A percentile compares a stretch with the other conserved stretches of the same genome.
phyloP scores from a whole-genome alignment of 164 flowering plant species.

The Nymphaea thermarum region DNA sequence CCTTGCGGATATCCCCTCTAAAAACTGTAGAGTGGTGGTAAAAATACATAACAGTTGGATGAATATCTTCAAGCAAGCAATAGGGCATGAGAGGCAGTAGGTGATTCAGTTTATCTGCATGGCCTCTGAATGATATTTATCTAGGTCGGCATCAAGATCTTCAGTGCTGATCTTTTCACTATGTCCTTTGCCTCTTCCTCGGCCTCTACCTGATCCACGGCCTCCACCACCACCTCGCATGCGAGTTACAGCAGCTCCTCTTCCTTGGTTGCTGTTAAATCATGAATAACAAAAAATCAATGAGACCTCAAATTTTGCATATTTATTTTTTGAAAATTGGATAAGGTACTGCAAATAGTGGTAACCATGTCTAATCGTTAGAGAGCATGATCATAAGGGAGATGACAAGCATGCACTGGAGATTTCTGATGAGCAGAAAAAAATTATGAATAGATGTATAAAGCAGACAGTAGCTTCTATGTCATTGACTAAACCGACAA shows the following conservation, averaged over 20 bases:
- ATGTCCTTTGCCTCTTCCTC: constrained; percentile 31
- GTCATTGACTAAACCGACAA: too few species aligned
- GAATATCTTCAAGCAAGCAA: constrained; percentile 4
- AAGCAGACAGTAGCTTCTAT: too few species aligned
- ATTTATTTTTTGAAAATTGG: too few species aligned
- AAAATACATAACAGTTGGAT: constrained; percentile 1
- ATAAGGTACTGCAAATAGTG: too few species aligned
- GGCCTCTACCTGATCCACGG: constrained; percentile 20
- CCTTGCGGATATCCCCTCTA: not conserved
- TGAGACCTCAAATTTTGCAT: not conserved
- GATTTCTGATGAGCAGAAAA: too few species aligned
- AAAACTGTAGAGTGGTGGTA: not conserved
- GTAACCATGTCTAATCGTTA: too few species aligned
- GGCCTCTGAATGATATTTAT: constrained; percentile 56
- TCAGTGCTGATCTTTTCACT: constrained; percentile 40
- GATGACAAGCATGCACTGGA: too few species aligned
- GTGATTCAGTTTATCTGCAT: constrained; percentile 39
- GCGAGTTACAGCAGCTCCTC: not conserved
- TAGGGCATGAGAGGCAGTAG: not conserved
- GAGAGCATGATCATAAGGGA: too few species aligned
- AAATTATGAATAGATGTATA: too few species aligned
- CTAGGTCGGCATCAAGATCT: constrained; percentile 63
- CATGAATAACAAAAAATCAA: not conserved
- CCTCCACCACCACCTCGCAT: constrained; percentile 41
- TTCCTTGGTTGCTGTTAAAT: not conserved